A percentile compares a stretch with the other conserved stretches of the same genome.
Conservation (phyloP, 202 grass and related monocot species). For the Setaria italica region DNA sequence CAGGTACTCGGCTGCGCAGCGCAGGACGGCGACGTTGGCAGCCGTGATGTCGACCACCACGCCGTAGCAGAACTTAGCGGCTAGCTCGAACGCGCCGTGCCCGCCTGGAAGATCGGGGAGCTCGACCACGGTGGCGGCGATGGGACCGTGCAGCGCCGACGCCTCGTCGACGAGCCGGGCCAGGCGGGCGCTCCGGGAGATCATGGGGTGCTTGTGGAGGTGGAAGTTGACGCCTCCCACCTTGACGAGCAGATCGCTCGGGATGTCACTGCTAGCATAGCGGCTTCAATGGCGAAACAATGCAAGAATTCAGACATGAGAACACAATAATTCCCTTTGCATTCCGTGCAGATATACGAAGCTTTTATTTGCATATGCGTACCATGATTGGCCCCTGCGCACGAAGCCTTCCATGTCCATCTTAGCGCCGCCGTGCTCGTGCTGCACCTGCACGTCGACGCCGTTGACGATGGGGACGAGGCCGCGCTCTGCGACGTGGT, state of each 20-base stretch:
- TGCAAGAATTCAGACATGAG: neutral
- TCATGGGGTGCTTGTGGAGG: slow-evolving; percentile 95
- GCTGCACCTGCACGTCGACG: neutral
- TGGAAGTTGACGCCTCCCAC: slow-evolving; percentile 82
- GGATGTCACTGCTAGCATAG: slow-evolving; percentile 89
- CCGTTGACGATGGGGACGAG: neutral
- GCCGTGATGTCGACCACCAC: slow-evolving; percentile 69
- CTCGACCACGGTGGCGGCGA: slow-evolving; percentile 48
- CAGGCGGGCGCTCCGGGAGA: slow-evolving; percentile 74
- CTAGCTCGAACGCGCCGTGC: slow-evolving; percentile 81
- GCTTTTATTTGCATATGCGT: neutral
- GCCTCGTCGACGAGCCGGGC: slow-evolving; percentile 70
- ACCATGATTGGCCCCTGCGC: slow-evolving; percentile 76
- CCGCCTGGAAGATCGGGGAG: slow-evolving; percentile 76
- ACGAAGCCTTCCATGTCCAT: slow-evolving; percentile 61
- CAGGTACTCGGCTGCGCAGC: slow-evolving; percentile 87
- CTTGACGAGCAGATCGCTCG: slow-evolving; percentile 82
- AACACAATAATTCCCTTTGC: neutral
- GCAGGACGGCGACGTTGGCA: slow-evolving; percentile 77
- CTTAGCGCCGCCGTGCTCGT: neutral
- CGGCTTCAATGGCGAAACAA: slow-evolving; percentile 25
- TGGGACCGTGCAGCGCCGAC: neutral
- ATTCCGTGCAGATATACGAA: neutral
- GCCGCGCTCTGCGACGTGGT: slow-evolving; percentile 4
- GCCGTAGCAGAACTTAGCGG: slow-evolving; percentile 95